phyloP scores from a whole-genome alignment of 208 protist species.

The Wallacemonas collosoma region DNA sequence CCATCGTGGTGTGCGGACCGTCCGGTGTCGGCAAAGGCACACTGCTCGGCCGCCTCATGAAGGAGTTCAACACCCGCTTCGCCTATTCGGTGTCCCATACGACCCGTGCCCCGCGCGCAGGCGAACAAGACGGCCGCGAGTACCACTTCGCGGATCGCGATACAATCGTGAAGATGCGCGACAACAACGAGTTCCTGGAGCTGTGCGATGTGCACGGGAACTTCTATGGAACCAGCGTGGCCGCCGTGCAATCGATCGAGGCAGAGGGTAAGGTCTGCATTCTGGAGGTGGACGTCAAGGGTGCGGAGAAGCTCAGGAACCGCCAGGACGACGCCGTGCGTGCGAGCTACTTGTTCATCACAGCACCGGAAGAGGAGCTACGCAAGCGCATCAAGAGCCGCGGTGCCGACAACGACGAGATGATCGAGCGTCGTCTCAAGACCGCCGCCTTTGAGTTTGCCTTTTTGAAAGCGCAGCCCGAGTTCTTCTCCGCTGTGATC shows the following conservation, averaged over 20 bases:
- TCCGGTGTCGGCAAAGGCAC: constrained; percentile 94
- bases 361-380: constrained; percentile 77
- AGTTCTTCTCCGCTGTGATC: constrained; percentile 74
- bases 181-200: constrained; percentile 90
- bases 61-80: constrained; percentile 68
- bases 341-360: constrained; percentile 79
- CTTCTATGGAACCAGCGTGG: constrained; percentile 94
- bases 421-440: constrained; percentile 67
- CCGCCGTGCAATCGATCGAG: constrained; percentile 75
- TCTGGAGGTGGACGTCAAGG: constrained; percentile 94
- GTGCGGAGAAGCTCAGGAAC: constrained; percentile 68
- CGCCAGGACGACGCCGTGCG: constrained; percentile 41
- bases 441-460: constrained; percentile 77
- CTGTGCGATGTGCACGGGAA: constrained; percentile 94
- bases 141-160: constrained; percentile 90
- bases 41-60: constrained; percentile 83
- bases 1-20: constrained; percentile 91
- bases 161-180: constrained; percentile 68
- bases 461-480: constrained; percentile 66
- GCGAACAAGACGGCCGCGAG: constrained; percentile 89
- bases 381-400: constrained; percentile 74
- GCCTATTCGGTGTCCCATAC: constrained; percentile 95
- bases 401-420: constrained; percentile 77
- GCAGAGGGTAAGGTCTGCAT: constrained; percentile 77
- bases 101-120: constrained; percentile 79